Evolutionary conservation across 345 rosid species (phyloP).

Genomic region (Citropsis articulata): DNA sequence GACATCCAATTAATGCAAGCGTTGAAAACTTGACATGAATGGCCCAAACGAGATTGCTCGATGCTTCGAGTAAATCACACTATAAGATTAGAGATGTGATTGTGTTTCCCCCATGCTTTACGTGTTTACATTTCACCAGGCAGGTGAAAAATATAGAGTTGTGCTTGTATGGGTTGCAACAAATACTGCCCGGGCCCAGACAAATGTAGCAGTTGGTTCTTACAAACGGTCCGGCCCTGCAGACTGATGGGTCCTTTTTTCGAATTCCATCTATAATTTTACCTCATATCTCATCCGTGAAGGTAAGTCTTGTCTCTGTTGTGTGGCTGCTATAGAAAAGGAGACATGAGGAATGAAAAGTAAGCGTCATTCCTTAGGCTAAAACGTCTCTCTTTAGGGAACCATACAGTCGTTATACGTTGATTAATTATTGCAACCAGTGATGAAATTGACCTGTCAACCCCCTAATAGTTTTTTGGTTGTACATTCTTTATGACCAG

Average conservation of each 20-base stretch:
- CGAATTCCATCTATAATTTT: neutral
- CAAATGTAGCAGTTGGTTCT: constrained; percentile 7
- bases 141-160: neutral
- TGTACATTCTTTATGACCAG: neutral
- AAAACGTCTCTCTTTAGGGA: neutral
- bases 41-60: neutral
- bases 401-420: neutral
- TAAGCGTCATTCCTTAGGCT: neutral
- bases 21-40: neutral
- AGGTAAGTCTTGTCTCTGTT: neutral
- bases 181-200: neutral
- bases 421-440: neutral
- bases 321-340: neutral
- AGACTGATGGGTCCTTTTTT: constrained; percentile 3
- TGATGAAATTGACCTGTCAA: neutral
- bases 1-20: neutral
- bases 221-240: neutral
- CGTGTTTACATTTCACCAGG: neutral
- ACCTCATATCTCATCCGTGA: neutral
- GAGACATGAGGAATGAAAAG: neutral
- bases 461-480: neutral
- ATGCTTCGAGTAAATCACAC: neutral
- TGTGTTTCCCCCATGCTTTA: too few species aligned
- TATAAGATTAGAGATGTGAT: neutral
- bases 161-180: neutral